Conservation (phyloP, 345 rosid species). For the Lepidium africanum region DNA sequence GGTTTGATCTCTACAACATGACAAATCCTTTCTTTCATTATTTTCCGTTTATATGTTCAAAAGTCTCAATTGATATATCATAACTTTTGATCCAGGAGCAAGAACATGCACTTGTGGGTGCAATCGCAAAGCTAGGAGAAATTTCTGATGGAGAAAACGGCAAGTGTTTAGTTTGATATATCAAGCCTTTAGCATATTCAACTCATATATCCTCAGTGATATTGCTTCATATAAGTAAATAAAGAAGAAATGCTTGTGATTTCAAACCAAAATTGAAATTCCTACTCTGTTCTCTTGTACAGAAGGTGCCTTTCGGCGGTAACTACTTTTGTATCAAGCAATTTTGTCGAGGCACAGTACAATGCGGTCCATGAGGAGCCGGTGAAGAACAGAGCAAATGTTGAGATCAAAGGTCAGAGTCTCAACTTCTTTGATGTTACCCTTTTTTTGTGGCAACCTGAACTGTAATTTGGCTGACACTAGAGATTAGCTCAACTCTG, state of each 20-base stretch:
- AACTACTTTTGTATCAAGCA: not conserved
- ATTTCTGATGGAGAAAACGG: constrained; percentile 74
- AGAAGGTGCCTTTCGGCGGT: constrained; percentile 24
- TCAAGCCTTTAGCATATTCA: not conserved
- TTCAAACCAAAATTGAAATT: not conserved
- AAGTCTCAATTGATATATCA: not conserved
- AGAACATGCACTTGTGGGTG: constrained; percentile 66
- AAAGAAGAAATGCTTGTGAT: not conserved
- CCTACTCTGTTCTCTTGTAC: not conserved
- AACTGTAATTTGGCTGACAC: constrained; percentile 21
- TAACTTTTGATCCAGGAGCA: constrained; percentile 50
- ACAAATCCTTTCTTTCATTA: not conserved
- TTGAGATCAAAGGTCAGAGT: constrained; percentile 19
- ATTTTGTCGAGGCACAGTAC: constrained; percentile 4
- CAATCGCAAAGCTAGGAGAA: constrained; percentile 63
- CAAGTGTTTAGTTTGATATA: constrained; percentile 16
- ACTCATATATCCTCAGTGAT: not conserved
- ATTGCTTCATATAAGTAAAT: not conserved
- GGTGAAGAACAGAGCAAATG: constrained; percentile 1
- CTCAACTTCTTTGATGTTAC: constrained; percentile 13
- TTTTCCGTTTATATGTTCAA: not conserved
- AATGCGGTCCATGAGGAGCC: not conserved
- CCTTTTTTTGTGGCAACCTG: constrained; percentile 3
- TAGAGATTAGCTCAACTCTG: not conserved
- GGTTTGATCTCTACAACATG: constrained; percentile 36